Evolutionary conservation across 192 early-diverging fungal genomes (phyloP).

Genomic region (Kappamyces sp.): DNA sequence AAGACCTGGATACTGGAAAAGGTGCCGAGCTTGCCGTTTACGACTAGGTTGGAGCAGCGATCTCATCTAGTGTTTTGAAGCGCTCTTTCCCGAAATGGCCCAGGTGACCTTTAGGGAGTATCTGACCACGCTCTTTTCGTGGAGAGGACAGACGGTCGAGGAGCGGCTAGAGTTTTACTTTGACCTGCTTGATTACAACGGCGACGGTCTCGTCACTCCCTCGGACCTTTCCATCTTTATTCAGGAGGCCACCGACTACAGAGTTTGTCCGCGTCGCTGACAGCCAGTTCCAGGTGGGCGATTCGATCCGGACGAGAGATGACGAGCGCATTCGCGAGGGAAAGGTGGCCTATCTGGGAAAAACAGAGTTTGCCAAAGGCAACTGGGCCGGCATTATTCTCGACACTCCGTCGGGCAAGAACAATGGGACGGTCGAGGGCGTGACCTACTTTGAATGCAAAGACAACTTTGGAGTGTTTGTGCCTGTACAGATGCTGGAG

Average conservation of each 20-base stretch:
- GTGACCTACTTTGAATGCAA: slow-evolving; percentile 4
- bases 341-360: background rate
- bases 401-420: slow-evolving; percentile 4
- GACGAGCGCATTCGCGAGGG: background rate
- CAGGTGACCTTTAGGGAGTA: background rate
- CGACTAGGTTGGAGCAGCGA: too few species aligned
- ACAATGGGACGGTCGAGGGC: slow-evolving; percentile 13
- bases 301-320: background rate
- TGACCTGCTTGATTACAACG: slow-evolving; percentile 7
- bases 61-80: too few species aligned
- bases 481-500: background rate
- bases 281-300: background rate
- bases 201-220: background rate
- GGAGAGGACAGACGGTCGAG: background rate
- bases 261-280: too few species aligned
- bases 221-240: slow-evolving; percentile 8
- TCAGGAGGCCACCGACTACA: background rate
- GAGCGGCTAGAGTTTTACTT: background rate
- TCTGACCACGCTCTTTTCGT: background rate
- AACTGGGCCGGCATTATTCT: slow-evolving; percentile 13
- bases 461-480: slow-evolving; percentile 3
- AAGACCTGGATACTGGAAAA: too few species aligned
- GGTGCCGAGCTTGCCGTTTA: too few species aligned
- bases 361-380: slow-evolving; percentile 5
- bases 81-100: background rate